Conservation (phyloP, 2,329 filamentous ascomycete species). For the Pseudodiploospora longispora region DNA sequence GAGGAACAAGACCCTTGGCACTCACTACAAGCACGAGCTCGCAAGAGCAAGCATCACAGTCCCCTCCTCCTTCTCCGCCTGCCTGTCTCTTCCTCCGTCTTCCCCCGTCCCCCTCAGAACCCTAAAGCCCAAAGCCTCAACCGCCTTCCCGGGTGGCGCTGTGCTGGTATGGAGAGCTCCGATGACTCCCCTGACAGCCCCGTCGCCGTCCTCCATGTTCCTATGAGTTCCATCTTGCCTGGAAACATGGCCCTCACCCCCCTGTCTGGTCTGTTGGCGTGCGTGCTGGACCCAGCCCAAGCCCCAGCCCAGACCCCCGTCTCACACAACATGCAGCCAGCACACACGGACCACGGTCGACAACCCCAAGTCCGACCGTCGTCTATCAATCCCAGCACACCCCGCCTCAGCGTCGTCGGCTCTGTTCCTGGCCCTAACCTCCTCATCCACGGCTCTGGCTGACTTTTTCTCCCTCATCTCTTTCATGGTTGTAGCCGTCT, state of each 20-base stretch:
- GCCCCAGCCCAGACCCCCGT: conserved; percentile 18
- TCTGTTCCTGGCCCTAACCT: conserved; percentile 16
- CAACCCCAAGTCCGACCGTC: conserved; percentile 7
- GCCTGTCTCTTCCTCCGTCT: neutral
- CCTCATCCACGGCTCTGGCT: conserved; percentile 16
- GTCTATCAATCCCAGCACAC: conserved; percentile 12
- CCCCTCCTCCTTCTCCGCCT: no score
- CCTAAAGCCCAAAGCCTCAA: no score
- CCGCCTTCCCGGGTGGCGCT: neutral
- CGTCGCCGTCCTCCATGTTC: neutral
- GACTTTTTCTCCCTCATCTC: conserved; percentile 22
- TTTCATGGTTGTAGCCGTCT: conserved; percentile 29
- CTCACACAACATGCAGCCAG: conserved; percentile 15
- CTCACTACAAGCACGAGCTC: no score
- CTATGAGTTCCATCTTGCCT: conserved; percentile 3
- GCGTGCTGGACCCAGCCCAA: conserved; percentile 10
- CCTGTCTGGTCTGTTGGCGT: conserved; percentile 7
- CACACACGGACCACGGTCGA: conserved; percentile 7
- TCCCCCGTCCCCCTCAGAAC: neutral
- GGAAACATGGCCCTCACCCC: conserved; percentile 5
- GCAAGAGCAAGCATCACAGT: no score
- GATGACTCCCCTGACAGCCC: neutral
- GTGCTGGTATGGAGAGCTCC: neutral
- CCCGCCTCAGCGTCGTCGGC: conserved; percentile 21
- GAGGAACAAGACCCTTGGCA: no score